A percentile compares a stretch with the other conserved stretches of the same genome.
Evolutionary conservation across 2,329 filamentous ascomycete species (phyloP).

Genomic region (Rutstroemia sydowiana): DNA sequence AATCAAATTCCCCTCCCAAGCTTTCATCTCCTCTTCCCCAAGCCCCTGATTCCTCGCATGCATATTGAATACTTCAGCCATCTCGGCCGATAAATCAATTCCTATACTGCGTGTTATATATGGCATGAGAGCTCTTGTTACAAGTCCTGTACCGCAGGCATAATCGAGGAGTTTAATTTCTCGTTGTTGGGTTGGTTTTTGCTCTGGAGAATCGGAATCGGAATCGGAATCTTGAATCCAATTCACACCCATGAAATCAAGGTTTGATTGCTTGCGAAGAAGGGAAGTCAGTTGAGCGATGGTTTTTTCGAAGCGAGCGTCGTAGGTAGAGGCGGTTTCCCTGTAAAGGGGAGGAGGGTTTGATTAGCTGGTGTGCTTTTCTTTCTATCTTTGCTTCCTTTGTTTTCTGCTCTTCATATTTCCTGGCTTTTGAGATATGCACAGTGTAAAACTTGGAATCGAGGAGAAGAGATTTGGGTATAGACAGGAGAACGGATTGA

Average conservation of each 20-base stretch:
- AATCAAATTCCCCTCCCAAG: slow-evolving; percentile 52
- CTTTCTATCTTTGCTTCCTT: too few species aligned
- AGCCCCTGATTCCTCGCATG: slow-evolving; percentile 50
- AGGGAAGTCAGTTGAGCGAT: slow-evolving; percentile 46
- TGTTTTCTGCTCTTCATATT: too few species aligned
- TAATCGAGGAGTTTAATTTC: slow-evolving; percentile 54
- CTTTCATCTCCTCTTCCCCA: slow-evolving; percentile 44
- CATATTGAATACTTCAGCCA: slow-evolving; percentile 61
- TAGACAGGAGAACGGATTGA: too few species aligned
- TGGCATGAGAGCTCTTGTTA: slow-evolving; percentile 42
- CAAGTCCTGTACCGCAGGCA: slow-evolving; percentile 62
- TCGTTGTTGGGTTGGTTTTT: neutral
- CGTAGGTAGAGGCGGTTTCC: slow-evolving; percentile 47
- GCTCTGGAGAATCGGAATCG: slow-evolving; percentile 13
- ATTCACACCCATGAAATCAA: slow-evolving; percentile 34
- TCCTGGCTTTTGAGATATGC: too few species aligned
- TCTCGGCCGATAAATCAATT: slow-evolving; percentile 63
- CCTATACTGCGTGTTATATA: slow-evolving; percentile 57
- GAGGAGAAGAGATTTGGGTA: too few species aligned
- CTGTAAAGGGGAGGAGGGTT: slow-evolving; percentile 24
- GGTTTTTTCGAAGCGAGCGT: slow-evolving; percentile 47
- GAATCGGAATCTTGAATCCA: slow-evolving; percentile 15
- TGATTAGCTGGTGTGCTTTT: too few species aligned
- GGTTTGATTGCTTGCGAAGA: slow-evolving; percentile 39
- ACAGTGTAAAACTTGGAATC: too few species aligned